Conservation (phyloP, 352 stramenopile genomes). For the Globisporangium carolinianum region DNA sequence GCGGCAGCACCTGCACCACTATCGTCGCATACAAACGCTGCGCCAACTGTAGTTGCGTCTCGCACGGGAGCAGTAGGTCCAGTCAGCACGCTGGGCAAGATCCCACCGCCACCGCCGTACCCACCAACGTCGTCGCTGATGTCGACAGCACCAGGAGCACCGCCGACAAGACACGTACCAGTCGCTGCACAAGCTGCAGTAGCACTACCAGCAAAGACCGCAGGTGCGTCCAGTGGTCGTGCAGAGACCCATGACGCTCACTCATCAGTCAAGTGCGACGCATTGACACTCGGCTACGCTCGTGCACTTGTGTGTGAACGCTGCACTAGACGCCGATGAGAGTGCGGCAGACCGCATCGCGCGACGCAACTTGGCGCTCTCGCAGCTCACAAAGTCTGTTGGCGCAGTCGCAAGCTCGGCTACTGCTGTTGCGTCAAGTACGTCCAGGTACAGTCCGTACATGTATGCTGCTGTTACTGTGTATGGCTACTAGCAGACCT, state of each 20-base stretch:
- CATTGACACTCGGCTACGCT: neutral
- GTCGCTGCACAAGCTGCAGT: neutral
- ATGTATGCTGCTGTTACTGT: neutral
- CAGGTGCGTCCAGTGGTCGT: neutral
- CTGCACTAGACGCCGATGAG: conserved; percentile 11
- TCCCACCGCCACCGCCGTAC: conserved; percentile 42
- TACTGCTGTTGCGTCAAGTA: neutral
- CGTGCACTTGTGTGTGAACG: neutral
- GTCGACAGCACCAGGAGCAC: neutral
- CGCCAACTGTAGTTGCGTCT: neutral
- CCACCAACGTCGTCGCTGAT: conserved; percentile 18
- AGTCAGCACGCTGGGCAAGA: conserved; percentile 10
- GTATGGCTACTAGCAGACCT: neutral
- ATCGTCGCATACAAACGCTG: neutral
- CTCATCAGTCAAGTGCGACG: no score
- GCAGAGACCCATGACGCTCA: no score
- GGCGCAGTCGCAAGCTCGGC: neutral
- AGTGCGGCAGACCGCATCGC: conserved; percentile 29
- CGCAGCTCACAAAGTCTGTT: conserved; percentile 36
- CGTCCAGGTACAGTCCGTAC: neutral
- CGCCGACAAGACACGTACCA: neutral
- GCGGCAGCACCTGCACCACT: neutral
- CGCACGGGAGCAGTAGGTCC: neutral
- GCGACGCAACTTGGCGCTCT: conserved; percentile 49
- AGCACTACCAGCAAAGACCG: neutral